Evolutionary conservation across 1,139 yeast genomes (phyloP).

Genomic region (Hansenula anomala): DNA sequence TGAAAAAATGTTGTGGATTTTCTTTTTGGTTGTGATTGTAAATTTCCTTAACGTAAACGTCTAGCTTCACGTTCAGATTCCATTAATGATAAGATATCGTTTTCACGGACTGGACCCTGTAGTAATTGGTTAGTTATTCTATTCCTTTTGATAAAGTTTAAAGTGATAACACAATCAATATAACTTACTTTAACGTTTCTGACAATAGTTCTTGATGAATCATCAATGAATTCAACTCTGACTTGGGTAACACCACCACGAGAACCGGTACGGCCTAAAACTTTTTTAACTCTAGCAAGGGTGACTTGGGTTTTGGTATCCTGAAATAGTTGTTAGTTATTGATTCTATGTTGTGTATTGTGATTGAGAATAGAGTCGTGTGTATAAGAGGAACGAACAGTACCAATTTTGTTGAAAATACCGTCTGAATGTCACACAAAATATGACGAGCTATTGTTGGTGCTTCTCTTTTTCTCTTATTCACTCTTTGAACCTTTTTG

Average conservation of each 20-base stretch:
- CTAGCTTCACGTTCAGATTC: constrained; percentile 99
- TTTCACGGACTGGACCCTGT: constrained; percentile 95
- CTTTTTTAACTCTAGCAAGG: constrained; percentile 98
- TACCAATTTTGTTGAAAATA: too few species aligned
- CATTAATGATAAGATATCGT: constrained; percentile 97
- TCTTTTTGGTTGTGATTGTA: constrained; percentile 8
- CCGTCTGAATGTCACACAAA: too few species aligned
- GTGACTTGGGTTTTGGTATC: constrained; percentile 94
- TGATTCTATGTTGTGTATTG: neutral
- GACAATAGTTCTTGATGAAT: constrained; percentile 95
- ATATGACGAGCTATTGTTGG: too few species aligned
- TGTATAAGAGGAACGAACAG: neutral
- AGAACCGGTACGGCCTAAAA: constrained; percentile 99
- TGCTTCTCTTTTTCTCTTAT: too few species aligned
- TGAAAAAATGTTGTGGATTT: constrained; percentile 6
- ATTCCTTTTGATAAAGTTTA: neutral
- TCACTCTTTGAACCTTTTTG: too few species aligned
- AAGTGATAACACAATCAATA: too few species aligned
- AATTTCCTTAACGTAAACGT: constrained; percentile 45
- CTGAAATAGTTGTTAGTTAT: constrained; percentile 24
- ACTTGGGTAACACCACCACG: constrained; percentile 99
- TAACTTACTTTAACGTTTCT: constrained; percentile 75
- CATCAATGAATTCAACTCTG: constrained; percentile 99
- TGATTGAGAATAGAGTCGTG: neutral
- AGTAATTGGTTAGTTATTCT: constrained; percentile 21